phyloP scores from a whole-genome alignment of 2,329 filamentous ascomycete species.

The Sodiomyces alkalinus region DNA sequence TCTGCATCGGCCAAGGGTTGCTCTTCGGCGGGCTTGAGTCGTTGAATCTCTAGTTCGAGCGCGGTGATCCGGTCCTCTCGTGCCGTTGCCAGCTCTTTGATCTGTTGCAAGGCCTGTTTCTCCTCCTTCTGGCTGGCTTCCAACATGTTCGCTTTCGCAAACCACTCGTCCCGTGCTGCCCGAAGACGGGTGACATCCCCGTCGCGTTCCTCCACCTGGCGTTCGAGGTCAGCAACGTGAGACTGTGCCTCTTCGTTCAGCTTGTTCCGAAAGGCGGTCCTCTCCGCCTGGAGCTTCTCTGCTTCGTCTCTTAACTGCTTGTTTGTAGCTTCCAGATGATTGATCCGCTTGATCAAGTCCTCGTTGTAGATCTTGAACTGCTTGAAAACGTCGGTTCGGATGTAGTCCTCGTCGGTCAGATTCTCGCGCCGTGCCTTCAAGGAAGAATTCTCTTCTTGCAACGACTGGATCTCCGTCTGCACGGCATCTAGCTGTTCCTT shows the following conservation, averaged over 20 bases:
- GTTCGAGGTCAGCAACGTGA: constrained; percentile 62
- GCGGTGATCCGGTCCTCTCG: constrained; percentile 68
- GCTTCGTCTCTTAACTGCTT: constrained; percentile 72
- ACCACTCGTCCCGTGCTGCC: constrained; percentile 68
- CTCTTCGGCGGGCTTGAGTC: constrained; percentile 40
- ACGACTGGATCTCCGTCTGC: constrained; percentile 56
- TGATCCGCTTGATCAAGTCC: constrained; percentile 81
- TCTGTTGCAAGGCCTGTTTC: constrained; percentile 50
- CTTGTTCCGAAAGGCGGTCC: constrained; percentile 66
- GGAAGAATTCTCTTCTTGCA: constrained; percentile 67
- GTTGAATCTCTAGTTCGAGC: constrained; percentile 68
- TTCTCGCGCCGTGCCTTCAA: constrained; percentile 53
- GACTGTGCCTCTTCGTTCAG: constrained; percentile 67
- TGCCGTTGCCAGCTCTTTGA: constrained; percentile 66
- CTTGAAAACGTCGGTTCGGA: constrained; percentile 87
- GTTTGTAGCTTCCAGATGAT: constrained; percentile 81
- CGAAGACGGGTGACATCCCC: constrained; percentile 76
- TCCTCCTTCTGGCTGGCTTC: constrained; percentile 70
- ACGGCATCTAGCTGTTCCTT: constrained; percentile 77
- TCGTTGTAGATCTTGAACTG: constrained; percentile 80
- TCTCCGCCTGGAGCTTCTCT: constrained; percentile 70
- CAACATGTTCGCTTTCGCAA: constrained; percentile 66
- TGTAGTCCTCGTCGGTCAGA: constrained; percentile 83
- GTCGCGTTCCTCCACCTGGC: constrained; percentile 66
- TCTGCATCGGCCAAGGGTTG: constrained; percentile 26